These are phyloP conservation scores for Myriosclerotinia curreyana DNA, from an alignment of 2,329 filamentous ascomycete genomes.

Conservation along the genomic window DNA sequence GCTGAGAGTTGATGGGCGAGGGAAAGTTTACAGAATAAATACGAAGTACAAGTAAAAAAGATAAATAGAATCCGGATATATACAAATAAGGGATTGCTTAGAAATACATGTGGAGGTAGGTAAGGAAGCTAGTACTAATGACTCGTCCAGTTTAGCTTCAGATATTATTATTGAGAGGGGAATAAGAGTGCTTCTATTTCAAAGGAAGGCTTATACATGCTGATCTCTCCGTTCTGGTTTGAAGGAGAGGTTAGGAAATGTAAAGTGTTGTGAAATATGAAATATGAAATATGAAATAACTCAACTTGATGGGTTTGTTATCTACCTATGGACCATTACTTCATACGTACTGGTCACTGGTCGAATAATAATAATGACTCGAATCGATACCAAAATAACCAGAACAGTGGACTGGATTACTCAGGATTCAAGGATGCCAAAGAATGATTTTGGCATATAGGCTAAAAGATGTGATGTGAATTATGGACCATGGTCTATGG, in stretches of 20 bases:
- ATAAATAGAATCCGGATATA: neutral
- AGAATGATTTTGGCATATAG: too few relatives aligned
- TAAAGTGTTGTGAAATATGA: neutral
- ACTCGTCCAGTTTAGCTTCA: neutral
- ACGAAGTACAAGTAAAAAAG: neutral
- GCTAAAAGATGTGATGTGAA: too few relatives aligned
- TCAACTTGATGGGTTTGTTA: too few relatives aligned
- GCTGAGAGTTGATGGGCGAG: neutral
- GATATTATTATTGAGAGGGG: slow-evolving; percentile 3
- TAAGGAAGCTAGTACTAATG: neutral
- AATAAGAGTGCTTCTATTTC: neutral
- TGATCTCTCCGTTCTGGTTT: neutral
- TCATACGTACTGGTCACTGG: too few relatives aligned
- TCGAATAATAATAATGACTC: too few relatives aligned
- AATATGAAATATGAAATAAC: too few relatives aligned
- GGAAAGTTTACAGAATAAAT: slow-evolving; percentile 1
- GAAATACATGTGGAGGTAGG: slow-evolving; percentile 5
- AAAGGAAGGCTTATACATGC: slow-evolving; percentile 1
- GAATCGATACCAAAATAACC: too few relatives aligned
- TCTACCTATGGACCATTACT: too few relatives aligned
- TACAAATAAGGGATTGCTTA: neutral
- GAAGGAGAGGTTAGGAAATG: neutral
- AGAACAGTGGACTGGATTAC: too few relatives aligned
- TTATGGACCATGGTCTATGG: too few relatives aligned
- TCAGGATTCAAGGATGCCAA: too few relatives aligned